Percentiles rank a stretch among this genome's conserved stretches.
Conservation (phyloP, 768 basidiomycete genomes). For the Pulveroboletus sp. region DNA sequence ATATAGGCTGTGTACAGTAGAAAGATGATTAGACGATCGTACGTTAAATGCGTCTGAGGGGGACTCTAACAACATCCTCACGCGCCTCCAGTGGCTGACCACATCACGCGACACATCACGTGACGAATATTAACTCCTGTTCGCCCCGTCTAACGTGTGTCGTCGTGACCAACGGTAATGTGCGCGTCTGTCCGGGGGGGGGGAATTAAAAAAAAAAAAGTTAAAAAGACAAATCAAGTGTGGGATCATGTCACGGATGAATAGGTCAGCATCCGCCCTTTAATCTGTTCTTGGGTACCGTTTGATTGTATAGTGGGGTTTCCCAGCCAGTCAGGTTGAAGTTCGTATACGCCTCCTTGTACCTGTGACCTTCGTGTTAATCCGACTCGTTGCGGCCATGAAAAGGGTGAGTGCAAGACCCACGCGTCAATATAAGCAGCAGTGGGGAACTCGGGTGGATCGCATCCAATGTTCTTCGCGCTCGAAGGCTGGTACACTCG, state of each 20-base stretch:
- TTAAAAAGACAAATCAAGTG: background rate
- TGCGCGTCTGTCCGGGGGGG: too few relatives aligned
- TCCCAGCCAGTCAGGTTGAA: conserved; percentile 43
- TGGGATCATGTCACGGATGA: background rate
- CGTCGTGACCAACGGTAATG: too few relatives aligned
- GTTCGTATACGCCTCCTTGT: conserved; percentile 43
- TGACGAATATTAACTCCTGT: conserved; percentile 28
- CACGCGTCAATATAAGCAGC: conserved; percentile 68
- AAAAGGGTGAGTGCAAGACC: conserved; percentile 16
- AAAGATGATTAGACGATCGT: conserved; percentile 14
- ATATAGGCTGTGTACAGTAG: conserved; percentile 25
- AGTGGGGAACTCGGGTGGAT: conserved; percentile 73
- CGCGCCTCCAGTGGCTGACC: conserved; percentile 28
- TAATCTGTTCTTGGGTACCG: conserved; percentile 55
- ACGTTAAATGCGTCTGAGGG: conserved; percentile 2
- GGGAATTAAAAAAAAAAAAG: background rate
- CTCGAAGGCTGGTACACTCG: conserved; percentile 63
- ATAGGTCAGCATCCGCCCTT: conserved; percentile 27
- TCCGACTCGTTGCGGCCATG: background rate
- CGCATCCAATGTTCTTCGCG: conserved; percentile 54
- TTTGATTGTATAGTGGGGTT: conserved; percentile 39
- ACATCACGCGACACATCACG: conserved; percentile 21
- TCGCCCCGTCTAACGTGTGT: background rate
- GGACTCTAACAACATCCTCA: conserved; percentile 5
- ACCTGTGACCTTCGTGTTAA: conserved; percentile 22